Evolutionary conservation across 495 filamentous ascomycete species (phyloP).

Genomic region (Alectoria sarmentosa): DNA sequence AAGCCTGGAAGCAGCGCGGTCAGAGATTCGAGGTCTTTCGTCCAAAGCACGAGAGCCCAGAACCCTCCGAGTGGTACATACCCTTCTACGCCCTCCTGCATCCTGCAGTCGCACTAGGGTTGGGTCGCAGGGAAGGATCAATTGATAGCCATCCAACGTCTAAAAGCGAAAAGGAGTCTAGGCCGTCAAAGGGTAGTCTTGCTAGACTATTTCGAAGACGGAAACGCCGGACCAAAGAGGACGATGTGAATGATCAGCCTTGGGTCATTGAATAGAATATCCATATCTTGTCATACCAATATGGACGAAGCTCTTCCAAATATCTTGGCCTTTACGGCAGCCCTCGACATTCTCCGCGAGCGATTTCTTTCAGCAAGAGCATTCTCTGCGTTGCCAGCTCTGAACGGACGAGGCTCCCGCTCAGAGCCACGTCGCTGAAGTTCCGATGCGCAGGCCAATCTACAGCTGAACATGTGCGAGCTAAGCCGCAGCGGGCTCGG

Average conservation of each 20-base stretch:
- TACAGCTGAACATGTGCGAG: not conserved
- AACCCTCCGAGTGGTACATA: slow-evolving; percentile 29
- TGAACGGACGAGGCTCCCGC: not conserved
- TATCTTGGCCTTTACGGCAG: not conserved
- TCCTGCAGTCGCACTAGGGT: slow-evolving; percentile 19
- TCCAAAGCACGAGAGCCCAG: slow-evolving; percentile 26
- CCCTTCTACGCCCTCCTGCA: slow-evolving; percentile 24
- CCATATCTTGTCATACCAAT: not conserved
- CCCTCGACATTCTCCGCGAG: not conserved
- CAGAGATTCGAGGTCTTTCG: slow-evolving; percentile 27
- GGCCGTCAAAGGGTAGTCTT: not conserved
- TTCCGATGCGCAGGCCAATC: not conserved
- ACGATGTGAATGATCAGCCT: slow-evolving; percentile 12
- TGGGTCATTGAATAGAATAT: slow-evolving; percentile 15
- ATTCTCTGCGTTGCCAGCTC: not conserved
- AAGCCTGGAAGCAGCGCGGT: slow-evolving; percentile 24
- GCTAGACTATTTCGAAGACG: slow-evolving; percentile 6
- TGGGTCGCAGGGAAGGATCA: not conserved
- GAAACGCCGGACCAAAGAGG: not conserved
- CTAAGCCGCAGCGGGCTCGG: not conserved
- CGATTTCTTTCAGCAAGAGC: not conserved
- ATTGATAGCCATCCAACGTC: not conserved
- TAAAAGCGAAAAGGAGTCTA: not conserved
- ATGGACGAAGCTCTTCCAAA: not conserved
- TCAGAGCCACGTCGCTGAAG: not conserved